Evolutionary conservation across 2,329 filamentous ascomycete species (phyloP), one percentile per base, ranked within the genome.

Genomic region (Myriangium duriaei): DNA sequence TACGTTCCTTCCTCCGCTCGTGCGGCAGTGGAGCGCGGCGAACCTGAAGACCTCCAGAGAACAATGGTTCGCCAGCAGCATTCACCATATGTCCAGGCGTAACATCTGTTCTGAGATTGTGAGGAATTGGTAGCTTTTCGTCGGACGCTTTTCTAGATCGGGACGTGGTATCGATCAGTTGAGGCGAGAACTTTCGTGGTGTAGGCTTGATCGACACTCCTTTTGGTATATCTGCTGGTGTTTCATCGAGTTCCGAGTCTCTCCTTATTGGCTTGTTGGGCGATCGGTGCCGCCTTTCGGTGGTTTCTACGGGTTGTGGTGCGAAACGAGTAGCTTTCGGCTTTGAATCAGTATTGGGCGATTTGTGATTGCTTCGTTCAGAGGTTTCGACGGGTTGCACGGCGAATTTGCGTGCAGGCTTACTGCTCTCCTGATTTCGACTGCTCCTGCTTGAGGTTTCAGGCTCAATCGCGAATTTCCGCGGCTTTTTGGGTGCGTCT

Each of bases 111-210:
- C 79, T 82, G 59, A 82, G 76, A 41, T 71, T 70, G 9, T 72
- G 74, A 38, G 67, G 68, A 14, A 76, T 73, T 18, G 76, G 72
- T 13, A 76, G 75, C 4, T 68, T 69, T 1, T 68, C 58, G 49
- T 85, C 79, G 13, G 76, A 76, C 11, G 71, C 71, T 50, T 76
- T 76, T 45, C 80, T 74, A 21, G 76, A 76, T 37, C 85, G 71
- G 49, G 76, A 74, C 3, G 80, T 80, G 2, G 82, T 87, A 58
- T 88, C 84, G 44, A 93, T 78, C 39, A 93, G 65, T 51, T 88
- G 79, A 10, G 85, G 85, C 18, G 78, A 71, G 56, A 92, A 93
- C 42, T 60, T 70, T 30, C 67, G 63, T 3, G 53, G 44, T 9
- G 53, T 39, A 29, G 43, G 52, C 39, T 52, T 53, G 32, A 46